Evolutionary conservation across 2,329 filamentous ascomycete genomes (phyloP), one percentile per base, ranked within the genome.

Genomic region (Elsinoe fawcettii): DNA sequence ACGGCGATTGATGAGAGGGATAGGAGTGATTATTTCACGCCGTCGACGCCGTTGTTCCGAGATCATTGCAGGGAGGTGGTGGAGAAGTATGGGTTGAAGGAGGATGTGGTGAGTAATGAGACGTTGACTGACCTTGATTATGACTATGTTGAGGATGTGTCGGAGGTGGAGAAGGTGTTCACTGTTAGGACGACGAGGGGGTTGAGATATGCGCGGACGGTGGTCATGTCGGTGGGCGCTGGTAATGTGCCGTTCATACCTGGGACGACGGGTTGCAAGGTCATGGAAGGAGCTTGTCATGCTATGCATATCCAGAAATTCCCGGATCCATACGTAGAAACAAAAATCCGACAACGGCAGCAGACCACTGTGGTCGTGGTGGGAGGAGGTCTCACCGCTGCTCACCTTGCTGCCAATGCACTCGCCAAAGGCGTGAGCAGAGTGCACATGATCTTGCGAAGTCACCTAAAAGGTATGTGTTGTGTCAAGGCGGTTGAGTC

Each of bases 351-450:
- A 5, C 68, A 71, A 1, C 71, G 71, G 4, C 65, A 70, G 58
- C 60, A 69, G n/a, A 88, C 85, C 0, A 83, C 84, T 60, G 69
- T 91, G 6, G 75, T 90, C 6, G 78, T 92, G 7, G 77, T 92
- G 3, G 87, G 87, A 1, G 88, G 88, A 1, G 88, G 88, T 0
- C 72, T 92, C 3, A 90, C 88, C 0, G 87, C 86, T 20, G 86
- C 87, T 0, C 88, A 92, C 67, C 75, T 91, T 16, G 77, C 82
- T 0, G 85, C 90, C 65, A 75, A 86, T 47, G 82, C 82, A 1
- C 72, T 90, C 58, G 77, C 80, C 7, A 76, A 77, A 22, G 85
- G 86, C 0, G 83, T 88, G 0, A 77, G 74, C 0, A 86, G 83
- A 60, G 83, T 91, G 0, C 87, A 80, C 75, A 80, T 87, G 54